Conservation (phyloP, 495 filamentous ascomycete genomes). For the Xylaria intraflava region DNA sequence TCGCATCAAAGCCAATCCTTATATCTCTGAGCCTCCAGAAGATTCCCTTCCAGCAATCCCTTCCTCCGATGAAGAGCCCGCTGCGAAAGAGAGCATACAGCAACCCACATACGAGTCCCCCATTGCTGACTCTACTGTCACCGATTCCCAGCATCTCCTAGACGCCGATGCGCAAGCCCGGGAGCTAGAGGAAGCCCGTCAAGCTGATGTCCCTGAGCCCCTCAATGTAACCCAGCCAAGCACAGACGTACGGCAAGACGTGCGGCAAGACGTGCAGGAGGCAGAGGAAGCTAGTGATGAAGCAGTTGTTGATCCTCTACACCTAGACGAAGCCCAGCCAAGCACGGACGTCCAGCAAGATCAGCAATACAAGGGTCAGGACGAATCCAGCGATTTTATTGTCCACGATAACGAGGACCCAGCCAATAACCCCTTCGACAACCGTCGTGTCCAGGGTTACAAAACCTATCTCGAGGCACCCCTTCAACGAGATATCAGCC, state of each 20-base stretch:
- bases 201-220: slow-evolving; percentile 1
- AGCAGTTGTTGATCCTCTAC: too few relatives aligned
- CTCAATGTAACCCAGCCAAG: not conserved
- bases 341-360: not conserved
- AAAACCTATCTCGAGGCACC: not conserved
- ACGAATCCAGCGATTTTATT: slow-evolving; percentile 10
- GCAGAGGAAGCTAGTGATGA: too few relatives aligned
- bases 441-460: slow-evolving; percentile 4
- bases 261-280: too few relatives aligned
- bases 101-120: not conserved
- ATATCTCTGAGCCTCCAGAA: not conserved
- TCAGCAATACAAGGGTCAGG: slow-evolving; percentile 3
- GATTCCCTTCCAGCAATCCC: not conserved
- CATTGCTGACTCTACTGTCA: slow-evolving; percentile 7
- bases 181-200: slow-evolving; percentile 3
- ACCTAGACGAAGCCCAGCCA: not conserved
- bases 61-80: not conserved
- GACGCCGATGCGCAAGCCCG: slow-evolving; percentile 18
- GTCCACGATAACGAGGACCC: not conserved
- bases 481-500: slow-evolving; percentile 20
- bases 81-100: not conserved
- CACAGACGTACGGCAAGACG: not conserved
- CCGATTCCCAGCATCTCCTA: slow-evolving; percentile 20
- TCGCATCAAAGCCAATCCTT: not conserved
- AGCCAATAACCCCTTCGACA: slow-evolving; percentile 1